Evolutionary conservation across 2,329 filamentous ascomycete species (phyloP), one percentile per base, ranked within the genome.

Genomic region (Venturiaceae sp.): DNA sequence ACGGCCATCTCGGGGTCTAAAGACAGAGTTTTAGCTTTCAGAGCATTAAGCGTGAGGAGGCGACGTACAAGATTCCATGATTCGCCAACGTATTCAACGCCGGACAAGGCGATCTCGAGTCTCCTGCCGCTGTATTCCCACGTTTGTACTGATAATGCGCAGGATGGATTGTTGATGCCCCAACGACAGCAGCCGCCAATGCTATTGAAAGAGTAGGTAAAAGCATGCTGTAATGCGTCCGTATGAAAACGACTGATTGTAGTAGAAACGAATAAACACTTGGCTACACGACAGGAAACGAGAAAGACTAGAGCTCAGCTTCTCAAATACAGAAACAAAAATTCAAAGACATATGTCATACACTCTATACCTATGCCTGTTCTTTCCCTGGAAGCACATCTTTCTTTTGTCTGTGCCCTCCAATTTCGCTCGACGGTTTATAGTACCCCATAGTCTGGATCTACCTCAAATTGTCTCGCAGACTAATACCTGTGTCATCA

Each of bases 81-180:
- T 72, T 72, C 16, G 69, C 69, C 16, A 70, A 64, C 11, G 66
- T 60, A 54, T 71, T 72, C 21, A 71, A 61, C 5, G 61, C 66
- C 1, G 69, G 69, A 52, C 70, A 72, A 9, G 70, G 69, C 1
- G 61, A 58, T 32, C 58, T 28, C 14, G 53, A 55, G 26, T 56
- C 58, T 26, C 58, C 50, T n/a, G 14, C 23, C 19, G 30, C 30
- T 5, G 30, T 16, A 23, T 34, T 16, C 3, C 50, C 50, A 36
- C 34, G 50, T 37, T 36, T 36, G 34, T 53, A 53, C 7, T 47
- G 44, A 21, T 53, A 53, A 16, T 32, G 30, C 4, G 50, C 50
- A 7, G 30, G n/a, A 6, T 23, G 16, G 3, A 36, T 16, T 23
- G 50, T 23, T 34, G 30, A 53, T 13, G 30, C 34, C 21, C 13